These are phyloP conservation scores for Sporobolomyces roseus DNA, from an alignment of 768 basidiomycete species.

Conservation along the genomic window DNA sequence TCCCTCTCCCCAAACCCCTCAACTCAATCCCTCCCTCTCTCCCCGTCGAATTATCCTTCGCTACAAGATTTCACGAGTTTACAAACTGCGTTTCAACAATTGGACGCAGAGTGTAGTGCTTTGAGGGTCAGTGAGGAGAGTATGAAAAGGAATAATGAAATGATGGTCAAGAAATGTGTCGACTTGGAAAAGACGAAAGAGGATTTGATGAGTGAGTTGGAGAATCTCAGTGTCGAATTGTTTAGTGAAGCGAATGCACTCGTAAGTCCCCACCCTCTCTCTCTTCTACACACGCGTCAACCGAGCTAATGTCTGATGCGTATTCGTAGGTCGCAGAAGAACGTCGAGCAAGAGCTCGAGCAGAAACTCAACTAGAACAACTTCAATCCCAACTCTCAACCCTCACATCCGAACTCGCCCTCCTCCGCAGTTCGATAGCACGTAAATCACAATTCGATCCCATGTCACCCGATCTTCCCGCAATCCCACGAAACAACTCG, in stretches of 20 bases:
- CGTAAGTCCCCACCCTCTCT: background rate
- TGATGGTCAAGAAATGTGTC: constrained; percentile 30
- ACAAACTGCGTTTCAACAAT: constrained; percentile 2
- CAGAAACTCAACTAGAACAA: constrained; percentile 24
- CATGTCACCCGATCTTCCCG: constrained; percentile 24
- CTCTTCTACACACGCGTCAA: too few relatives aligned
- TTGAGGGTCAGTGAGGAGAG: constrained; percentile 15
- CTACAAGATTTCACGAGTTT: constrained; percentile 22
- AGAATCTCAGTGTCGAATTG: constrained; percentile 36
- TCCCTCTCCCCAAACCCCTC: constrained; percentile 4
- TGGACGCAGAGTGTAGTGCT: constrained; percentile 17
- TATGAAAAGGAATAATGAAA: constrained; percentile 27
- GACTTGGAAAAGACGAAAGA: constrained; percentile 40
- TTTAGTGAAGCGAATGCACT: constrained; percentile 40
- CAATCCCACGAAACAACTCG: constrained; percentile 13
- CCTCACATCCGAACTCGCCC: constrained; percentile 14
- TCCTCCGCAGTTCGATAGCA: background rate
- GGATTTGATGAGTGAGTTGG: constrained; percentile 37
- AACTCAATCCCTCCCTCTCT: background rate
- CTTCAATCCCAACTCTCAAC: constrained; percentile 15
- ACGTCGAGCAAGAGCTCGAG: constrained; percentile 13
- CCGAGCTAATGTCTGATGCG: too few relatives aligned
- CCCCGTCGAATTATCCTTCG: background rate
- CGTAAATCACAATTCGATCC: background rate
- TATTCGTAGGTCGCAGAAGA: constrained; percentile 31